Evolutionary conservation across 139 green algal genomes (phyloP).

Genomic region (Chlorella sp.): DNA sequence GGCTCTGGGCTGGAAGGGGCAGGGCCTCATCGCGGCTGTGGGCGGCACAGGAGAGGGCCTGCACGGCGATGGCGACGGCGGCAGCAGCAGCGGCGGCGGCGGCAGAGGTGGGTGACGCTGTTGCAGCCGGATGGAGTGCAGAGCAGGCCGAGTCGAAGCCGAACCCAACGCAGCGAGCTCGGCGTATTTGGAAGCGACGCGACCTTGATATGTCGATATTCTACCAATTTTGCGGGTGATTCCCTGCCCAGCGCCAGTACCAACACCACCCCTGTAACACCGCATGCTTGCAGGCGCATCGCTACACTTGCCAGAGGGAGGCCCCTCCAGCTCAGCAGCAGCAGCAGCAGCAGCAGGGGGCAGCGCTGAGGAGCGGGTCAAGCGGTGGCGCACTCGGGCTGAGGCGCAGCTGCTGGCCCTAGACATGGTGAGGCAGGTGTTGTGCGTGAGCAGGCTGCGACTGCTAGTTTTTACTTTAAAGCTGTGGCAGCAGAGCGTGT

Average conservation of each 20-base stretch:
- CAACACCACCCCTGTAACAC: not conserved
- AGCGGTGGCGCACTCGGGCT: slow-evolving; percentile 20
- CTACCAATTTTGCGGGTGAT: not conserved
- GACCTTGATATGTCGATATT: not conserved
- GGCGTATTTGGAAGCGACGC: too few relatives aligned
- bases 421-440: slow-evolving; percentile 61
- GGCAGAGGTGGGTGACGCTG: slow-evolving; percentile 20
- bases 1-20: slow-evolving; percentile 75
- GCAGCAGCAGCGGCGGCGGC: not conserved
- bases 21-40: slow-evolving; percentile 70
- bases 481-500: too few relatives aligned
- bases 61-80: slow-evolving; percentile 3
- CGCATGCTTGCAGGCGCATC: not conserved
- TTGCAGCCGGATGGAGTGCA: not conserved
- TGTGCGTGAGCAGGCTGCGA: not conserved
- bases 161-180: too few relatives aligned
- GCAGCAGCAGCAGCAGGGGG: not conserved
- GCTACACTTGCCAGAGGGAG: slow-evolving; percentile 2
- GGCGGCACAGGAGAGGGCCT: slow-evolving; percentile 1
- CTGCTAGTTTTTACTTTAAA: not conserved
- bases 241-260: not conserved
- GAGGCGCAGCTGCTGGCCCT: slow-evolving; percentile 66
- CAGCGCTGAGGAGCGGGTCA: not conserved
- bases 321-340: not conserved
- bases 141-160: too few relatives aligned